These are phyloP conservation scores for Gossypium schwendimanii DNA, from an alignment of 441 rosid genomes.

Conservation along the genomic window DNA sequence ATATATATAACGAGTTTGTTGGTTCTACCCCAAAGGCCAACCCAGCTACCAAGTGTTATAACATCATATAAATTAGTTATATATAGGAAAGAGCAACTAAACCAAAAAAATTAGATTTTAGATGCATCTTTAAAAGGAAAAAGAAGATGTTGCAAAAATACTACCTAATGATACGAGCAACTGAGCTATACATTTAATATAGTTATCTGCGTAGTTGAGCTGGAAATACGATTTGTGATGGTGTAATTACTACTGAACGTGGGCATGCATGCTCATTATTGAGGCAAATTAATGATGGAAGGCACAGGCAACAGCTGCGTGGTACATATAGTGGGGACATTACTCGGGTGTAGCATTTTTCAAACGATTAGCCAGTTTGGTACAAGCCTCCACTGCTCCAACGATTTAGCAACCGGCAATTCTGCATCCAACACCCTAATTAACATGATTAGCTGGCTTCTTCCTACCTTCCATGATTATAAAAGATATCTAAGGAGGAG, in stretches of 20 bases:
- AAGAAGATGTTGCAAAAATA: too few relatives aligned
- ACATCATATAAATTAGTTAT: too few relatives aligned
- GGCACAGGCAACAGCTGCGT: background rate
- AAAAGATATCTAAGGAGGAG: background rate
- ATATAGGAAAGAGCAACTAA: too few relatives aligned
- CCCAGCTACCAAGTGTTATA: too few relatives aligned
- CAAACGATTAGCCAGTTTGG: background rate
- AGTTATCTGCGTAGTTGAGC: background rate
- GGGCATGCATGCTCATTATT: background rate
- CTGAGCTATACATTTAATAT: background rate
- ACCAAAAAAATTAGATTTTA: too few relatives aligned
- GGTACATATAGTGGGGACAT: constrained; percentile 1
- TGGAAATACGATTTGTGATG: background rate
- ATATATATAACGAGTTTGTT: background rate
- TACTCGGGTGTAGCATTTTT: background rate
- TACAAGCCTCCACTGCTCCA: background rate
- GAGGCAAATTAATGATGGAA: background rate
- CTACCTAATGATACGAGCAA: background rate
- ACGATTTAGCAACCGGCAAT: background rate
- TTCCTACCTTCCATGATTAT: background rate
- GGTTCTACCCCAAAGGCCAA: background rate
- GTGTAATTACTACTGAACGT: background rate
- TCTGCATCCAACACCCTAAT: background rate
- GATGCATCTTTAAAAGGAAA: too few relatives aligned
- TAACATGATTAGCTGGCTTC: background rate